phyloP scores from a whole-genome alignment of 2,329 filamentous ascomycete genomes.

The Aspergillus awamori region DNA sequence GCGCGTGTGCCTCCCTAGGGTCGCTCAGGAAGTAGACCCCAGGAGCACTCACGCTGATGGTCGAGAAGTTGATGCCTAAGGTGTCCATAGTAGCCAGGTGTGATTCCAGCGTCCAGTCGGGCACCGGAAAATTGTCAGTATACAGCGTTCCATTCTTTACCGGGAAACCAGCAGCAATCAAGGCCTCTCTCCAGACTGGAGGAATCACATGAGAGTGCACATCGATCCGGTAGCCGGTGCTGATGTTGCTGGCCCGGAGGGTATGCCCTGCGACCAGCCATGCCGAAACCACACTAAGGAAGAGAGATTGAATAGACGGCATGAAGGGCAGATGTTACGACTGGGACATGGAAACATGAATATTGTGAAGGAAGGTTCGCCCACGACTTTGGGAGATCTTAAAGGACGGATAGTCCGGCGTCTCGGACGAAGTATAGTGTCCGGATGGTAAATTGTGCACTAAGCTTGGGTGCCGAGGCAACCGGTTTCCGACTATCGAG shows the following conservation, averaged over 20 bases:
- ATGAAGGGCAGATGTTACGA: not conserved
- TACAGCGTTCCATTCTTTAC: not conserved
- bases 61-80: slow-evolving; percentile 3
- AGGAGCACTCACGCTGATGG: slow-evolving; percentile 3
- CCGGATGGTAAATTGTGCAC: not conserved
- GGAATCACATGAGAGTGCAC: slow-evolving; percentile 20
- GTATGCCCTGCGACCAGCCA: not conserved
- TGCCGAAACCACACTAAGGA: not conserved
- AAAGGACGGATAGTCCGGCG: not conserved
- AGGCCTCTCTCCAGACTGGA: not conserved
- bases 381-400: not conserved
- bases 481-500: not conserved
- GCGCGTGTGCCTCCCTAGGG: not conserved
- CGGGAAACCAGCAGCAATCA: not conserved
- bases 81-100: slow-evolving; percentile 1
- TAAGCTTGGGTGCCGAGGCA: not conserved
- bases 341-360: not conserved
- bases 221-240: slow-evolving; percentile 17
- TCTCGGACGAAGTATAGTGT: not conserved
- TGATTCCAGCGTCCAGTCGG: slow-evolving; percentile 2
- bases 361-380: not conserved
- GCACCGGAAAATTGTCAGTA: slow-evolving; percentile 2
- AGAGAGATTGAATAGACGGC: not conserved
- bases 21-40: not conserved
- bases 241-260: not conserved